A percentile compares a stretch with the other conserved stretches of the same genome.
phyloP scores from a whole-genome alignment of 2,329 filamentous ascomycete species.

The Coniosporium tulheliwenetii region DNA sequence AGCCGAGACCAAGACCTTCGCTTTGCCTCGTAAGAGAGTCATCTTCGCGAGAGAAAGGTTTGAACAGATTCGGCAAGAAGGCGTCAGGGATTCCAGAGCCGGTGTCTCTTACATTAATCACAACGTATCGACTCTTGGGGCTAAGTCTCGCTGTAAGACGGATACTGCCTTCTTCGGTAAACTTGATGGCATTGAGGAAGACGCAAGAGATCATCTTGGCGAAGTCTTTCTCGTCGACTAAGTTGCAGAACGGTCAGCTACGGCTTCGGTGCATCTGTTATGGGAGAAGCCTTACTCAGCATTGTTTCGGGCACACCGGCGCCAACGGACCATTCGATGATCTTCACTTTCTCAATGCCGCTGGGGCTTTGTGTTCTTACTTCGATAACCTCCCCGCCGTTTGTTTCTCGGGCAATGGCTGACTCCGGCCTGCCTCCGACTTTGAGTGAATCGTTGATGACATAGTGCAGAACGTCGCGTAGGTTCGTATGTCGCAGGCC shows the following conservation, averaged over 20 bases:
- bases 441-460: constrained; percentile 36
- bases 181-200: constrained; percentile 53
- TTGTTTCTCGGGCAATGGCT: constrained; percentile 29
- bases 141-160: constrained; percentile 38
- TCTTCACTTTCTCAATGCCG: constrained; percentile 28
- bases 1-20: constrained; percentile 52
- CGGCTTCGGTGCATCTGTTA: not conserved
- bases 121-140: constrained; percentile 34
- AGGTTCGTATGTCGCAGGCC: constrained; percentile 31
- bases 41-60: constrained; percentile 54
- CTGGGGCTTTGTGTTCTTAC: constrained; percentile 27
- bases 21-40: constrained; percentile 50
- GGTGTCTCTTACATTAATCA: constrained; percentile 49
- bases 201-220: constrained; percentile 49
- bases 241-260: not conserved
- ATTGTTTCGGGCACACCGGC: constrained; percentile 36
- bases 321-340: constrained; percentile 34
- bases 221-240: constrained; percentile 45
- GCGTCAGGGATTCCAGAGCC: constrained; percentile 52
- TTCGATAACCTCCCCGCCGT: constrained; percentile 32
- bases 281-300: constrained; percentile 19
- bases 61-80: constrained; percentile 52
- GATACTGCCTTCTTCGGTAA: constrained; percentile 50
- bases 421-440: constrained; percentile 36
- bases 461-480: constrained; percentile 33